Conservation (phyloP, 2,329 filamentous ascomycete genomes). For the Diaporthe citriasiana region DNA sequence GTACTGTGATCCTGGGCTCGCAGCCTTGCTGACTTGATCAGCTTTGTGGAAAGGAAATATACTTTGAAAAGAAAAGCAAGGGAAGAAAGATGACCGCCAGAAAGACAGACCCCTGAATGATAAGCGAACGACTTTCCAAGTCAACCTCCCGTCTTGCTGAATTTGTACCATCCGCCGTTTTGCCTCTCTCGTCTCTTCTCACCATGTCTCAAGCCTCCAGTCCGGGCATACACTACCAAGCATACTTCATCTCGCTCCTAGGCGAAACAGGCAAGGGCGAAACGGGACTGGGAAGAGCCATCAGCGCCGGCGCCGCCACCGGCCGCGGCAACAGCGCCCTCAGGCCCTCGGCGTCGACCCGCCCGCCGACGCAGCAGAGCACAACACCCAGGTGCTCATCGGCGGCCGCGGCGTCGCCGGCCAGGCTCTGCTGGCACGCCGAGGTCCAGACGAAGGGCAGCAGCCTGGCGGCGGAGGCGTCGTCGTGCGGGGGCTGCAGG, state of each 20-base stretch:
- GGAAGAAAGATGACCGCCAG: background rate
- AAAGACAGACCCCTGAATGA: background rate
- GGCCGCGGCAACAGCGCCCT: slow-evolving; percentile 23
- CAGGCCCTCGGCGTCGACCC: background rate
- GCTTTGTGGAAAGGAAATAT: background rate
- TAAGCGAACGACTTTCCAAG: background rate
- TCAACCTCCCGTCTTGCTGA: background rate
- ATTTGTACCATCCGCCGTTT: background rate
- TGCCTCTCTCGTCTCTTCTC: background rate
- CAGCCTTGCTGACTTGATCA: slow-evolving; percentile 12
- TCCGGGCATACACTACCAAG: background rate
- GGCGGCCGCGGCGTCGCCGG: background rate
- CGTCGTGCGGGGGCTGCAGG: background rate
- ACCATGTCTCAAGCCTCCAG: background rate
- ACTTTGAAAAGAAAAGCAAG: background rate
- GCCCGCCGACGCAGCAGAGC: background rate
- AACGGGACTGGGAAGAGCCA: slow-evolving; percentile 12
- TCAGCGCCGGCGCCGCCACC: background rate
- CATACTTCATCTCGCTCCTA: slow-evolving; percentile 1
- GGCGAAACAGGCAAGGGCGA: slow-evolving; percentile 20
- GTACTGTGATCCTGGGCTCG: slow-evolving; percentile 15
- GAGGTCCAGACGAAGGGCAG: slow-evolving; percentile 33
- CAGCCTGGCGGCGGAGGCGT: background rate
- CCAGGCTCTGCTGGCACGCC: slow-evolving; percentile 31
- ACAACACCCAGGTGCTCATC: slow-evolving; percentile 8